Percentiles rank a stretch among this genome's conserved stretches.
These are phyloP conservation scores for Phyllosticta citriasiana DNA, from an alignment of 2,329 filamentous ascomycete species.

Conservation along the genomic window DNA sequence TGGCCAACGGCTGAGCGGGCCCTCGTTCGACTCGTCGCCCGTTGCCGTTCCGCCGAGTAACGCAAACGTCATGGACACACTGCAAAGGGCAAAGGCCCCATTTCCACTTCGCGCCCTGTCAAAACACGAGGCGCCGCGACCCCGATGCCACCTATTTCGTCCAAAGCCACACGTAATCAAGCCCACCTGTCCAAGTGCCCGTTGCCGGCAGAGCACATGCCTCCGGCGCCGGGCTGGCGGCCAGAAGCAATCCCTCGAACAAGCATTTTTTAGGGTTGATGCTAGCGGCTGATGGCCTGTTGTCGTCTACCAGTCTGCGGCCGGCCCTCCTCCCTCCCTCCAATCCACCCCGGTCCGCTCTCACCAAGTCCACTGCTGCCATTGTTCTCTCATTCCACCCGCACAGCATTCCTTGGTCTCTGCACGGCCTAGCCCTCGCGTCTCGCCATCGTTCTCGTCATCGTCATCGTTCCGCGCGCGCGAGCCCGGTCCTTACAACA, in stretches of 20 bases:
- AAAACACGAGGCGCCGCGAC: not conserved
- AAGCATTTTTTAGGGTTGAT: not conserved
- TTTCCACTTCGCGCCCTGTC: not conserved
- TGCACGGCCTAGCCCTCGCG: not conserved
- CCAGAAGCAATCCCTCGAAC: not conserved
- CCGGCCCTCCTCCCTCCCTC: not conserved
- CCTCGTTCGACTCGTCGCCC: not conserved
- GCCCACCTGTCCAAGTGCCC: not conserved
- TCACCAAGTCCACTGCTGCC: not conserved
- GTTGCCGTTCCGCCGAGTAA: not conserved
- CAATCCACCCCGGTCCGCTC: not conserved
- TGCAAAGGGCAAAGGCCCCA: conserved; percentile 3
- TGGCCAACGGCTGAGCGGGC: not conserved
- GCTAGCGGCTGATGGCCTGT: not conserved
- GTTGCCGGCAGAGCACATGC: not conserved
- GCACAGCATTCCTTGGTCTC: not conserved
- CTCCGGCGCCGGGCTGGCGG: not conserved
- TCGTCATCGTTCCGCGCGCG: not conserved
- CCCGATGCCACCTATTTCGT: not conserved
- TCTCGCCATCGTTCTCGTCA: not conserved
- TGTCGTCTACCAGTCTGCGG: not conserved
- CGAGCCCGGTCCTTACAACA: conserved; percentile 8
- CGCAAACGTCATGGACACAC: conserved; percentile 8
- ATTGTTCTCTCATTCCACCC: not conserved
- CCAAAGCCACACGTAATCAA: conserved; percentile 5